These are phyloP conservation scores for Peronospora farinosa DNA, from an alignment of 352 stramenopile genomes.

Conservation along the genomic window DNA sequence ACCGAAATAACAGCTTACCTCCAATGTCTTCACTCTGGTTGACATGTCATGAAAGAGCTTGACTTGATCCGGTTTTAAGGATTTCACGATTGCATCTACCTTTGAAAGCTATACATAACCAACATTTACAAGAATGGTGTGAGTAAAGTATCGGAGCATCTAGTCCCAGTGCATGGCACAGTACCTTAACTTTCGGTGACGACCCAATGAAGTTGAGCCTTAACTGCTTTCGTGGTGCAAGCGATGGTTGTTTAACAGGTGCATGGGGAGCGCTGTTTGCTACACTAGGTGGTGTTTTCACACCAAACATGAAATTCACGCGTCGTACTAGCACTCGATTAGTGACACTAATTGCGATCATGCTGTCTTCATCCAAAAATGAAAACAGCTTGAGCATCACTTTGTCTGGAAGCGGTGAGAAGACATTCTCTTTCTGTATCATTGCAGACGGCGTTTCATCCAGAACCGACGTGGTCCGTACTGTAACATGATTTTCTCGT, in stretches of 20 bases:
- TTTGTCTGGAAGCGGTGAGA: constrained; percentile 42
- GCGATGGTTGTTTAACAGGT: constrained; percentile 16
- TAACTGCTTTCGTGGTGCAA: constrained; percentile 13
- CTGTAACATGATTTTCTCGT: constrained; percentile 1
- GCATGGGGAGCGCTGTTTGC: constrained; percentile 12
- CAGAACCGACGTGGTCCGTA: constrained; percentile 4
- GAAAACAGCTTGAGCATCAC: constrained; percentile 62
- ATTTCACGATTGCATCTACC: constrained; percentile 71
- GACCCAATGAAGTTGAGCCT: constrained; percentile 33
- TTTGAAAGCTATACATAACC: constrained; percentile 45
- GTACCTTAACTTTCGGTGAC: constrained; percentile 40
- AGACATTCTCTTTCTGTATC: constrained; percentile 17
- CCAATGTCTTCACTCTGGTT: constrained; percentile 59
- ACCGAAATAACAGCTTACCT: constrained; percentile 27
- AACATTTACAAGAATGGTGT: not conserved
- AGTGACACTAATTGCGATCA: constrained; percentile 62
- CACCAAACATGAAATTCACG: constrained; percentile 63
- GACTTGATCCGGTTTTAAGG: constrained; percentile 76
- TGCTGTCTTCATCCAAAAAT: constrained; percentile 62
- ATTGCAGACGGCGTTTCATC: not conserved
- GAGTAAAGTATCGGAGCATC: not conserved
- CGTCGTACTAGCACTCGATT: constrained; percentile 44
- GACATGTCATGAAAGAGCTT: constrained; percentile 84
- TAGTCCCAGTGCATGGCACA: not conserved
- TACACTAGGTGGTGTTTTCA: constrained; percentile 31